Evolutionary conservation across 2,329 filamentous ascomycete species (phyloP), one percentile per base, ranked within the genome.

Genomic region (Botrytis porri): DNA sequence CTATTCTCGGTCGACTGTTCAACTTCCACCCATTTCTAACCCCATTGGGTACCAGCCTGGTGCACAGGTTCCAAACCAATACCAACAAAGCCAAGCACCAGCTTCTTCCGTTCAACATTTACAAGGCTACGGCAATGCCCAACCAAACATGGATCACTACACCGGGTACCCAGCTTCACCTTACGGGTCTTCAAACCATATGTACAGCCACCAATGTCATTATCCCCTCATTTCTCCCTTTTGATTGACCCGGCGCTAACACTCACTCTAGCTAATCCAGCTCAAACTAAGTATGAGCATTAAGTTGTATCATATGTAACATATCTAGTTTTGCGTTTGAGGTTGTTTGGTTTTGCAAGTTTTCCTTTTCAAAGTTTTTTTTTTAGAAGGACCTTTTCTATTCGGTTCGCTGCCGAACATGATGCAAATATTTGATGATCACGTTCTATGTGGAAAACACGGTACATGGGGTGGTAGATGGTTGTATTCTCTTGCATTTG

Each of bases 31-130:
- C 2, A 35, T 65, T 20, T 32, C n/a, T 5, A 43, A 22, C 54
- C 45, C 70, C 12, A 93, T 94, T 79, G 90, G 90, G 20, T 95
- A 94, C 79, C 88, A 91, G 79, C 85, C 88, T 43, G 84, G 86
- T 65, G 83, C 84, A 71, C 85, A 87, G 77, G 84, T 86, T 35
- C 84, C 86, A 32, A 63, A 59, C n/a, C 72, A 73, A 43, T 73
- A 73, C 45, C 73, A 72, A 48, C 70, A 66, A 51, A 22, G 60
- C 9, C 62, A 64, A n/a, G 88, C 90, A 25, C 86, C 88, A 1
- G 84, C 83, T 2, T 67, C 65, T 14, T 84, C 84, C 37, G 86
- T 89, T 35, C 85, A 86, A 76, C 86, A 88, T 77, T 82, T 90
- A 6, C 82, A 86, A 16, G 88, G 90, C 72, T 91, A 91, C 78